A percentile compares a stretch with the other conserved stretches of the same genome.
Evolutionary conservation across 2,329 filamentous ascomycete genomes (phyloP).

Genomic region (Xylaria digitata): DNA sequence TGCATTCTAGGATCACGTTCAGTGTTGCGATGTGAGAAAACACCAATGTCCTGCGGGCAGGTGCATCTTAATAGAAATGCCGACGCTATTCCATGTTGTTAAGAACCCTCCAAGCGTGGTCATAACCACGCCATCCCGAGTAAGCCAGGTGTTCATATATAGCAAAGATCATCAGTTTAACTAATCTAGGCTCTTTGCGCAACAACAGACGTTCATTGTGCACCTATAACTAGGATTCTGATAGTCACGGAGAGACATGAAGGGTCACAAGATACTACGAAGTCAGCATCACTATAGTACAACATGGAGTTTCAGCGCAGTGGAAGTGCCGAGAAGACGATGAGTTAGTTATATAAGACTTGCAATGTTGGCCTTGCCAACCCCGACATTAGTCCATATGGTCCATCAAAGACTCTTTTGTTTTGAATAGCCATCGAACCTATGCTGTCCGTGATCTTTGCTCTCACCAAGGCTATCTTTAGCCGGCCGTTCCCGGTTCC

Average conservation of each 20-base stretch:
- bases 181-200: too few species aligned
- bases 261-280: slow-evolving; percentile 28
- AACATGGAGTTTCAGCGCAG: neutral
- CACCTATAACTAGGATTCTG: too few species aligned
- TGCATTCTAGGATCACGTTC: slow-evolving; percentile 34
- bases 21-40: slow-evolving; percentile 5
- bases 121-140: neutral
- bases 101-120: slow-evolving; percentile 15
- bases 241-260: slow-evolving; percentile 18
- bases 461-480: slow-evolving; percentile 9
- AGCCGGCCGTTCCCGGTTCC: slow-evolving; percentile 16
- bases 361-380: neutral
- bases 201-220: too few species aligned
- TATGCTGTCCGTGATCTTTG: slow-evolving; percentile 20
- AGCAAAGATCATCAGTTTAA: too few species aligned
- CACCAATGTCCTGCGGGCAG: neutral
- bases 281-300: slow-evolving; percentile 23
- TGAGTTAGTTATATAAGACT: slow-evolving; percentile 28
- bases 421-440: slow-evolving; percentile 1
- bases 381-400: neutral
- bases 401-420: neutral
- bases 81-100: slow-evolving; percentile 10
- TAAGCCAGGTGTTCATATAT: too few species aligned
- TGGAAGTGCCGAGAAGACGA: neutral
- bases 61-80: slow-evolving; percentile 9